Evolutionary conservation across 1,284 basidiomycete genomes (phyloP).

Genomic region (Mycena sp.): DNA sequence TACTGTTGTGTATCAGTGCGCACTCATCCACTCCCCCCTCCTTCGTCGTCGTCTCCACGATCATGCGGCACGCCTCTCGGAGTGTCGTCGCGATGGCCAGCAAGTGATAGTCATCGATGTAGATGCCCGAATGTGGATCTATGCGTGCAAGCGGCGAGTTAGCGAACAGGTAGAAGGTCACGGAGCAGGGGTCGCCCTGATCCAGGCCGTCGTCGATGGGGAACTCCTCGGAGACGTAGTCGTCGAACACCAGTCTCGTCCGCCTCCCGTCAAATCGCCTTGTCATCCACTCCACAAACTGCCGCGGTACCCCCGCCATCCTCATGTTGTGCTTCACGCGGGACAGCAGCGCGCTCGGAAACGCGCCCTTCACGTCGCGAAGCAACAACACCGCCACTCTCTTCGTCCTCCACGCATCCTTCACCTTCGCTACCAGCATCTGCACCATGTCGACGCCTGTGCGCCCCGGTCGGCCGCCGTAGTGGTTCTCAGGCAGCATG

Average conservation of each 20-base stretch:
- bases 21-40: slow-evolving; percentile 29
- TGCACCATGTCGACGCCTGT: slow-evolving; percentile 39
- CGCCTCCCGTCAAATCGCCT: slow-evolving; percentile 21
- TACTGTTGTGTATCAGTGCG: slow-evolving; percentile 29
- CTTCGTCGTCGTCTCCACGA: slow-evolving; percentile 32
- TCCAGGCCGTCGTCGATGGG: slow-evolving; percentile 38
- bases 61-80: slow-evolving; percentile 1
- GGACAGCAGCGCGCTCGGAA: slow-evolving; percentile 39
- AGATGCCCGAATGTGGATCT: not conserved
- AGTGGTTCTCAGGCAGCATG: slow-evolving; percentile 36
- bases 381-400: slow-evolving; percentile 38
- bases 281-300: slow-evolving; percentile 21
- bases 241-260: slow-evolving; percentile 14
- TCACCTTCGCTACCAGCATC: slow-evolving; percentile 31
- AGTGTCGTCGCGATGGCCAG: slow-evolving; percentile 20
- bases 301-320: slow-evolving; percentile 24
- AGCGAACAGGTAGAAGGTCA: slow-evolving; percentile 41
- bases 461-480: slow-evolving; percentile 37
- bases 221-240: slow-evolving; percentile 23
- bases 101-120: slow-evolving; percentile 25
- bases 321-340: slow-evolving; percentile 44
- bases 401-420: slow-evolving; percentile 34
- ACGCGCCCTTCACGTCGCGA: slow-evolving; percentile 44
- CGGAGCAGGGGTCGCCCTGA: slow-evolving; percentile 42
- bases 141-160: slow-evolving; percentile 38